These are phyloP conservation scores for Trypanosomatidae sp. DNA, from an alignment of 208 protist genomes.

Conservation along the genomic window DNA sequence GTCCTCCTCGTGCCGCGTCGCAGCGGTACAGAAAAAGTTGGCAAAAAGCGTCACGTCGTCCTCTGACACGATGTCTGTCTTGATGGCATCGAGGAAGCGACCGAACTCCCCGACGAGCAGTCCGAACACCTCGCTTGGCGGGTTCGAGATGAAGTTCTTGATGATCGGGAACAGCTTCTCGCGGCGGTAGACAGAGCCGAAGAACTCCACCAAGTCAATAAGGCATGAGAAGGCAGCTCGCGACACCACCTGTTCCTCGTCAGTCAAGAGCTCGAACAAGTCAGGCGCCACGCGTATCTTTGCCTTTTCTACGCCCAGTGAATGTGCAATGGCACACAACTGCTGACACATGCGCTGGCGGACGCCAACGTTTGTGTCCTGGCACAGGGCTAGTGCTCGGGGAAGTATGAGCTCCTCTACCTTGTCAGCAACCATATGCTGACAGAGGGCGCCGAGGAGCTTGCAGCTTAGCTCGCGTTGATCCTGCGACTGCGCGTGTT, in stretches of 20 bases:
- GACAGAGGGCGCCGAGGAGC: conserved; percentile 73
- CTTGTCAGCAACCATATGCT: conserved; percentile 47
- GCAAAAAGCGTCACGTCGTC: conserved; percentile 85
- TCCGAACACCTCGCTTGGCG: conserved; percentile 79
- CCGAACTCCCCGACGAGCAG: conserved; percentile 88
- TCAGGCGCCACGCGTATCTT: conserved; percentile 77
- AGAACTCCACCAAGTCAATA: conserved; percentile 90
- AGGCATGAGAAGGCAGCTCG: conserved; percentile 87
- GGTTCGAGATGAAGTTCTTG: conserved; percentile 80
- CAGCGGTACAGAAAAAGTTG: conserved; percentile 72
- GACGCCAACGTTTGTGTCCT: conserved; percentile 90
- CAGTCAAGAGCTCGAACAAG: conserved; percentile 90
- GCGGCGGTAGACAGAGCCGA: conserved; percentile 78
- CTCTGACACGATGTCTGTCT: conserved; percentile 74
- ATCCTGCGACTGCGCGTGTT: conserved; percentile 86
- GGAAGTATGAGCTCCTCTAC: conserved; percentile 70
- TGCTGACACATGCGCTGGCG: conserved; percentile 85
- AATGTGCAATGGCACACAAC: conserved; percentile 73
- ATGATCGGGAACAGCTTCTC: conserved; percentile 90
- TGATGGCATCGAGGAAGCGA: conserved; percentile 84
- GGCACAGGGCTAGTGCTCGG: conserved; percentile 83
- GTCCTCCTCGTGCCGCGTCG: conserved; percentile 57
- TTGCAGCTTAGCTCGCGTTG: conserved; percentile 90
- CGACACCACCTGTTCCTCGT: conserved; percentile 87
- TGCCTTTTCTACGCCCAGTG: conserved; percentile 74